Evolutionary conservation across 495 filamentous ascomycete species (phyloP).

Genomic region (Aspergillus avenaceus): DNA sequence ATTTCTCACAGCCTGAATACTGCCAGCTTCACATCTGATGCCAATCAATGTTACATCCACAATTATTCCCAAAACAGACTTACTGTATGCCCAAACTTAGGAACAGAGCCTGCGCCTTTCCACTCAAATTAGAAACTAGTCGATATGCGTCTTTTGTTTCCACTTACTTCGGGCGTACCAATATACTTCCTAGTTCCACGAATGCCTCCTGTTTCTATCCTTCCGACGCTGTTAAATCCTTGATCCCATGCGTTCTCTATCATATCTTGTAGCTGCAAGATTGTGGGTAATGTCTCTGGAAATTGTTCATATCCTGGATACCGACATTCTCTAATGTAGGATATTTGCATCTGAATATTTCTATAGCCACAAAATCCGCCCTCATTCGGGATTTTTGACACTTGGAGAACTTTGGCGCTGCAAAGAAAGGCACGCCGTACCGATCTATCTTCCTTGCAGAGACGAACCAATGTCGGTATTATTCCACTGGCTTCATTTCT

Average conservation of each 20-base stretch:
- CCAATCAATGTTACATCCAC: background rate
- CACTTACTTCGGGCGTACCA: slow-evolving; percentile 80
- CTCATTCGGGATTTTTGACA: slow-evolving; percentile 75
- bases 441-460: slow-evolving; percentile 63
- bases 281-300: slow-evolving; percentile 60
- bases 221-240: slow-evolving; percentile 71
- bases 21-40: slow-evolving; percentile 49
- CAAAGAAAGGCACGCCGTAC: slow-evolving; percentile 75
- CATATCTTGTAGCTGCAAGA: slow-evolving; percentile 79
- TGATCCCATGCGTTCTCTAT: slow-evolving; percentile 90
- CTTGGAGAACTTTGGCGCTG: slow-evolving; percentile 68
- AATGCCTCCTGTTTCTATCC: slow-evolving; percentile 83
- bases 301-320: slow-evolving; percentile 58
- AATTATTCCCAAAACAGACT: slow-evolving; percentile 16
- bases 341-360: slow-evolving; percentile 92
- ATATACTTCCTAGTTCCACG: slow-evolving; percentile 90
- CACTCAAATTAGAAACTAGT: slow-evolving; percentile 6
- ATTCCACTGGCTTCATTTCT: slow-evolving; percentile 64
- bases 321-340: slow-evolving; percentile 62
- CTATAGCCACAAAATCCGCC: slow-evolving; percentile 97
- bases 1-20: slow-evolving; percentile 36
- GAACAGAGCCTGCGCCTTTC: slow-evolving; percentile 77
- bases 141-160: background rate
- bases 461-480: slow-evolving; percentile 66
- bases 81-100: slow-evolving; percentile 62